A percentile compares a stretch with the other conserved stretches of the same genome.
phyloP scores from a whole-genome alignment of 768 basidiomycete species.

The Trametes sanguinea region DNA sequence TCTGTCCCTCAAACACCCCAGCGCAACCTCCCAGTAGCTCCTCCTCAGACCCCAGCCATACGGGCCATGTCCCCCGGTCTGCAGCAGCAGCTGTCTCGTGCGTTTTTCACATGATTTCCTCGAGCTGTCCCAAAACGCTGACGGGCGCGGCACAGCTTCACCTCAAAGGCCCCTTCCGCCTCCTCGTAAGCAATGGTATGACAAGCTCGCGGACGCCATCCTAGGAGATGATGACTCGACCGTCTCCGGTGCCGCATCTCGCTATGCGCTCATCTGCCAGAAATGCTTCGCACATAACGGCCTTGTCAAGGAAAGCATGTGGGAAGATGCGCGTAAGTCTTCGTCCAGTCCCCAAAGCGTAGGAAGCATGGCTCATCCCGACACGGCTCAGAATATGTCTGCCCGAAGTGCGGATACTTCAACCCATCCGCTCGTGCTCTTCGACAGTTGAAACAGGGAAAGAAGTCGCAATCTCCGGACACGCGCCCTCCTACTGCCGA shows the following conservation, averaged over 20 bases:
- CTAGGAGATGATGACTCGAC: conserved; percentile 69
- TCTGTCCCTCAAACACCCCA: conserved; percentile 33
- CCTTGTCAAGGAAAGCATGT: conserved; percentile 77
- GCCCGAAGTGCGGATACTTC: conserved; percentile 85
- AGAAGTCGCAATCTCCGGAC: conserved; percentile 20
- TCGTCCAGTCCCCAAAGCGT: background rate
- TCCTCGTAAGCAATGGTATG: conserved; percentile 79
- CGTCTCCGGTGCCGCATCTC: conserved; percentile 40
- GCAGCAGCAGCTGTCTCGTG: conserved; percentile 43
- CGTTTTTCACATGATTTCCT: conserved; percentile 20
- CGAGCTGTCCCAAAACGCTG: background rate
- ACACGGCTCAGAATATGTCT: conserved; percentile 67
- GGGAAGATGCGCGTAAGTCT: conserved; percentile 79
- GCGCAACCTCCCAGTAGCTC: conserved; percentile 30
- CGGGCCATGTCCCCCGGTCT: conserved; percentile 30
- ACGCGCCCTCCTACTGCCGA: background rate
- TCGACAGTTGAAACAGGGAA: conserved; percentile 21
- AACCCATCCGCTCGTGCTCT: conserved; percentile 51
- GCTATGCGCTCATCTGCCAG: conserved; percentile 87
- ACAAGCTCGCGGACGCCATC: conserved; percentile 84
- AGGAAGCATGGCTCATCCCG: background rate
- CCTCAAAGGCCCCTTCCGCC: conserved; percentile 47
- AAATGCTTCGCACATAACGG: conserved; percentile 90
- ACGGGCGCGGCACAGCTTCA: conserved; percentile 32
- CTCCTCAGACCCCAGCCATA: conserved; percentile 26